These are phyloP conservation scores for Botrytis cinerea DNA, from an alignment of 2,329 filamentous ascomycete species.

Conservation along the genomic window DNA sequence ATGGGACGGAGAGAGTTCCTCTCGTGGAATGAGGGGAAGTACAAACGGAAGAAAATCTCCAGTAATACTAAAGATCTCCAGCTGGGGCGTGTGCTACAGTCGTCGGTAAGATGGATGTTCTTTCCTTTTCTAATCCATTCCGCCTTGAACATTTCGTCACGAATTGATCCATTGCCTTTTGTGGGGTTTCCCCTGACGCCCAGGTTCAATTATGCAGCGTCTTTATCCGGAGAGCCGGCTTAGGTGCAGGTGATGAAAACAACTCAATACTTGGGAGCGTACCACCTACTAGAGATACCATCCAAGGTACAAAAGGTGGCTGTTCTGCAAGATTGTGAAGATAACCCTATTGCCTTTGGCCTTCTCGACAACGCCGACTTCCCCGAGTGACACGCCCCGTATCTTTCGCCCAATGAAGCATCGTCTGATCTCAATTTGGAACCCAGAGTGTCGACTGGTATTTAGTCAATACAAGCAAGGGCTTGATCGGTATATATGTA, in stretches of 20 bases:
- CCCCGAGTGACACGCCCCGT: background rate
- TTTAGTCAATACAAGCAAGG: background rate
- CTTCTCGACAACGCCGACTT: background rate
- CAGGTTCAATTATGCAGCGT: background rate
- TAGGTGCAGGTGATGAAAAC: background rate
- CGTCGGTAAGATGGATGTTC: background rate
- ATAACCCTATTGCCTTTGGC: background rate
- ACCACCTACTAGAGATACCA: background rate
- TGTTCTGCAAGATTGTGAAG: background rate
- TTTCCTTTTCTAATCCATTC: background rate
- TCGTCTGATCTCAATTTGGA: background rate
- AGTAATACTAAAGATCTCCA: background rate
- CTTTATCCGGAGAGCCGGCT: background rate
- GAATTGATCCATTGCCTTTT: background rate
- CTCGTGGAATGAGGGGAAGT: background rate
- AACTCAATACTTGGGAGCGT: background rate
- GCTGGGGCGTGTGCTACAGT: background rate
- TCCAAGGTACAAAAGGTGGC: background rate
- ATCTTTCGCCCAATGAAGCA: background rate
- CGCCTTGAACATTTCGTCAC: background rate
- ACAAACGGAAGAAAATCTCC: background rate
- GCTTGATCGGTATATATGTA: background rate
- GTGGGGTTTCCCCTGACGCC: background rate
- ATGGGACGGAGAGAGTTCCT: constrained; percentile 2
- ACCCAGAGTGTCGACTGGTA: background rate